Conservation (phyloP, 352 stramenopile species). For the Globisporangium acanthophoron region DNA sequence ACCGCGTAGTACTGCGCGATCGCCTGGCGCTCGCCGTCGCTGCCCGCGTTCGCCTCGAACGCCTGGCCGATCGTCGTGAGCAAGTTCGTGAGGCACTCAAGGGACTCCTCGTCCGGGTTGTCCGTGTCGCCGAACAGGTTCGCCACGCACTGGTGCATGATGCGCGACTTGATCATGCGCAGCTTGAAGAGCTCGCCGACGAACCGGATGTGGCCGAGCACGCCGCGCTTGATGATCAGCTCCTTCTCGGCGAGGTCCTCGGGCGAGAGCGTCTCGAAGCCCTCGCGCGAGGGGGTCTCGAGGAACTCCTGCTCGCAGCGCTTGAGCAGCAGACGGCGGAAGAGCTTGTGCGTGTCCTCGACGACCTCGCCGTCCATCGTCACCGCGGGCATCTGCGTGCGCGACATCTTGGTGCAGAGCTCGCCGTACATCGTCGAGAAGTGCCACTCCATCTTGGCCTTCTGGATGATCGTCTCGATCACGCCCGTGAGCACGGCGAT, state of each 20-base stretch:
- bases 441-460: constrained; percentile 95
- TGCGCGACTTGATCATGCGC: constrained; percentile 91
- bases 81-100: constrained; percentile 95
- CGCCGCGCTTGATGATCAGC: constrained; percentile 72
- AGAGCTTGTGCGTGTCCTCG: constrained; percentile 84
- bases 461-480: constrained; percentile 92
- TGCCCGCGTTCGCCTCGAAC: constrained; percentile 61
- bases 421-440: constrained; percentile 96
- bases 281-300: constrained; percentile 73
- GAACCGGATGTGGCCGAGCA: constrained; percentile 93
- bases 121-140: constrained; percentile 73
- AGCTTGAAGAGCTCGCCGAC: constrained; percentile 96
- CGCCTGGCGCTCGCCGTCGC: constrained; percentile 45
- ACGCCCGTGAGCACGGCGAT: constrained; percentile 81
- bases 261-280: constrained; percentile 42
- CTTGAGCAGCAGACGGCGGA: constrained; percentile 91
- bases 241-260: constrained; percentile 69
- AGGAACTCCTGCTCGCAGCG: constrained; percentile 95
- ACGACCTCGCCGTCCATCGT: constrained; percentile 64
- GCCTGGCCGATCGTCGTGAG: constrained; percentile 90
- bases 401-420: constrained; percentile 90
- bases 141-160: constrained; percentile 92
- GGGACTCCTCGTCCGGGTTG: constrained; percentile 90
- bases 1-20: constrained; percentile 68
- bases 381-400: constrained; percentile 77